Percentiles rank a stretch among this genome's conserved stretches.
phyloP scores from a whole-genome alignment of 257 asterid genomes.

The Handroanthus guayacan region DNA sequence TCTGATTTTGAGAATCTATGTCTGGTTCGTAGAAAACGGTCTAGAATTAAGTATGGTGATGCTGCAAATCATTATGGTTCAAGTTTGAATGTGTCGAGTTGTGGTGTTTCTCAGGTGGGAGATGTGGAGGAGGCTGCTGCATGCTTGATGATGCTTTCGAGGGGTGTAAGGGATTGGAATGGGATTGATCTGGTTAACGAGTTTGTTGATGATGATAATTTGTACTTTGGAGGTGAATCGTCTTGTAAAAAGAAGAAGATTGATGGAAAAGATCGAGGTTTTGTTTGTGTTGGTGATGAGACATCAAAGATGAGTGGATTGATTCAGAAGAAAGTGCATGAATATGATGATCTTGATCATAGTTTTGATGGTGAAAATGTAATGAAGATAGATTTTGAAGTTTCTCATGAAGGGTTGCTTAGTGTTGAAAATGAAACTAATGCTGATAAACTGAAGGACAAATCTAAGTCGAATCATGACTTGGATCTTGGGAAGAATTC shows the following conservation, averaged over 20 bases:
- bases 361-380: constrained; percentile 32
- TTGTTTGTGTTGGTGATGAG: constrained; percentile 25
- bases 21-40: constrained; percentile 70
- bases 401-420: constrained; percentile 29
- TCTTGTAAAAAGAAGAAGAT: constrained; percentile 27
- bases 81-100: constrained; percentile 38
- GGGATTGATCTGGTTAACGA: constrained; percentile 28
- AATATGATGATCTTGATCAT: constrained; percentile 35
- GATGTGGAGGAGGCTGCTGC: constrained; percentile 61
- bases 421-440: no score
- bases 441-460: no score
- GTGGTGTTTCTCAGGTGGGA: constrained; percentile 44
- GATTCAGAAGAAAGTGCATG: constrained; percentile 41
- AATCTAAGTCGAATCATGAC: no score
- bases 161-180: constrained; percentile 48
- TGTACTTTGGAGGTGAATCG: constrained; percentile 43
- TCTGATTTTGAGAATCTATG: constrained; percentile 53
- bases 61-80: constrained; percentile 41
- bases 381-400: constrained; percentile 31
- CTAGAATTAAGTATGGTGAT: constrained; percentile 58
- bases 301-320: constrained; percentile 1
- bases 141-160: constrained; percentile 77
- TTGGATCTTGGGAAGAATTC: no score
- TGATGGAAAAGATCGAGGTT: constrained; percentile 30
- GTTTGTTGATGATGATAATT: constrained; percentile 40